Evolutionary conservation across 352 stramenopile genomes (phyloP), one percentile per base, ranked within the genome.

Genomic region (Pythium aquatile): DNA sequence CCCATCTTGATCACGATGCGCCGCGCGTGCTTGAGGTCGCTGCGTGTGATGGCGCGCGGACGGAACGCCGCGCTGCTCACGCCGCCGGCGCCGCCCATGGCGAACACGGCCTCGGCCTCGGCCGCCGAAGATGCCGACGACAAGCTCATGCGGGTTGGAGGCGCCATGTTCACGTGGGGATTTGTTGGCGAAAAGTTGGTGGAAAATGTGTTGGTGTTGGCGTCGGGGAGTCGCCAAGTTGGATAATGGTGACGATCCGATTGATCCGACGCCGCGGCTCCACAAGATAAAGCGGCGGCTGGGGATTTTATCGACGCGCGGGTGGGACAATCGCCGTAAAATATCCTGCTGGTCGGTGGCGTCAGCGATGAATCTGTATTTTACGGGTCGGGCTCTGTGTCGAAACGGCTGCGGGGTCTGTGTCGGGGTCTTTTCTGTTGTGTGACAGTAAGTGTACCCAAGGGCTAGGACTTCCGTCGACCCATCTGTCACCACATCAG

Each of bases 1-100:
- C 96, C 96, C 73, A 97, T 97, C 66, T 99, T 99, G 63, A 99
- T 83, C 37, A 98, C 91, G 49, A 99, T 96, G 62, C 92, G 91
- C 51, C 79, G 81, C 13, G 85, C 83, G 66, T 93, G 78, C 62
- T 91, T 75, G 46, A 95, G 81, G 60, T 93, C 84, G 40, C 74
- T 68, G 40, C 83, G 83, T 49, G 78, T 80, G 73, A 91, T 85
- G 32, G 78, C 58, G 56, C 80, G 82, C 28, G 51, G 57, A 37
- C 44, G 52, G 47, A 60, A 66, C 16, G 35, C 30, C 1, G 8
- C 26, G 59, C 77, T 67, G 8, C 14, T 5, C 28, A 61, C 58
- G 47, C 68, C 68, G 57, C 68, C 68, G 40, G 62, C 69, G 69
- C 78, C 79, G 14, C 44, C 44, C 44, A 52, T 52, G 44, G 44